Evolutionary conservation across 179 eudicot species (phyloP), one percentile per base, ranked within the genome.

Genomic region (Pouteria campechiana): DNA sequence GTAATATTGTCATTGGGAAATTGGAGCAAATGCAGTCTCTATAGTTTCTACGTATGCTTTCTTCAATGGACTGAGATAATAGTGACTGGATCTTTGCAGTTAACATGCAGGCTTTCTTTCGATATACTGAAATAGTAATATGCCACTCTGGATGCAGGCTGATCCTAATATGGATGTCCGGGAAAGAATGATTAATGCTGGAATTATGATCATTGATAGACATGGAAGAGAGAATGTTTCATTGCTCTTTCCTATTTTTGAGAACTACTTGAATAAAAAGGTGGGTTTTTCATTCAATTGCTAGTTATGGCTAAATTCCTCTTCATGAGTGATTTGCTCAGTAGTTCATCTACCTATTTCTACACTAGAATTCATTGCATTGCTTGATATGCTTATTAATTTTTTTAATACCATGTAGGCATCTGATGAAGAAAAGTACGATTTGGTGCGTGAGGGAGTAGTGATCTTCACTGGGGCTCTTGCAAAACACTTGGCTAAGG

Each of bases 391-490:
- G 41, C 27, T 40, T 25, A 48, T 32, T 44, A 32, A 24, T 4
- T 37, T 37, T 38, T 15, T 32, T 25, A 35, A 18, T 12, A 2
- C 44, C 65, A 27, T 57, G 41, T 44, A 92, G 99, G 83, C 96
- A 31, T 67, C 96, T 25, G 81, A 92, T 60, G 99, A 92, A 61
- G 99, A 87, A 58, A 73, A 41, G 41, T 92, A 92, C 47, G 99
- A 92, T 58, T 73, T 92, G 48, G 96, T 92, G 32, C 94, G 99
- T 62, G 99, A 92, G 69, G 99, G 96, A 51, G 99, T 92, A n/a
- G 99, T 92, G 44, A 87, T 92, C 46, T 92, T 79, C 43, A 86
- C 96, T 28, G 99, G 99, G 44, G 99, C 96, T 36, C 67, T 92
- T 48, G 99, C 99, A 23, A 92, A 87, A 54, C 99, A 92, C 70